Conservation (phyloP, 768 basidiomycete species). For the Boletellus ananas region DNA sequence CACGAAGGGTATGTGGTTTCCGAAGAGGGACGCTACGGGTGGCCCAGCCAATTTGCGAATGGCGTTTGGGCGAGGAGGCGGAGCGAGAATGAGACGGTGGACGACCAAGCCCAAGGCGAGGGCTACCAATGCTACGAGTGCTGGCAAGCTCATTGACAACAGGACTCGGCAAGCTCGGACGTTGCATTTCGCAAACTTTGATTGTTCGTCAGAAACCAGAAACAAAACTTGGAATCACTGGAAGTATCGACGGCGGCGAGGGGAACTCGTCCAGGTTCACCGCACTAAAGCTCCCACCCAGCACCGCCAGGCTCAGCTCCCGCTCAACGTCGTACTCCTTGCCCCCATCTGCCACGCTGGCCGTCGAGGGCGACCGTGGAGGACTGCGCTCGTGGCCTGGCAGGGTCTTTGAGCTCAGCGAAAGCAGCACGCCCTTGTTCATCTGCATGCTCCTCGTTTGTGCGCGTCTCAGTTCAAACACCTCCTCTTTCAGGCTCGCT, state of each 20-base stretch:
- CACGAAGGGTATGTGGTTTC: slow-evolving; percentile 50
- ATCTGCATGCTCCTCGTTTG: slow-evolving; percentile 50
- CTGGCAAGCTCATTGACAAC: neutral
- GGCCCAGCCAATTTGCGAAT: slow-evolving; percentile 61
- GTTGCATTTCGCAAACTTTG: no score
- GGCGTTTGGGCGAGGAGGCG: slow-evolving; percentile 36
- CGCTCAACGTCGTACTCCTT: slow-evolving; percentile 11
- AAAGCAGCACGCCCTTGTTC: slow-evolving; percentile 44
- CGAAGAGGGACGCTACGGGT: slow-evolving; percentile 45
- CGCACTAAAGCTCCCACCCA: slow-evolving; percentile 37
- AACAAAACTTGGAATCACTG: slow-evolving; percentile 29
- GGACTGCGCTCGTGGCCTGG: slow-evolving; percentile 1
- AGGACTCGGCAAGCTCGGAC: no score
- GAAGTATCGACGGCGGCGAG: slow-evolving; percentile 36
- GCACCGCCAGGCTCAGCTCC: slow-evolving; percentile 22
- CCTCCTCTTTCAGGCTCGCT: slow-evolving; percentile 26
- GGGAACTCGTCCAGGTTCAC: slow-evolving; percentile 48
- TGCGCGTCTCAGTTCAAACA: slow-evolving; percentile 44
- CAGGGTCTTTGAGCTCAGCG: slow-evolving; percentile 21
- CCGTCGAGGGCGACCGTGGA: slow-evolving; percentile 1
- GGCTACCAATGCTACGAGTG: neutral
- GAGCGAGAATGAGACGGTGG: slow-evolving; percentile 22
- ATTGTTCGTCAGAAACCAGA: slow-evolving; percentile 20
- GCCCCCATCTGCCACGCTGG: neutral
- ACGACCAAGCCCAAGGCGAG: slow-evolving; percentile 19